Evolutionary conservation across 768 basidiomycete species (phyloP), one percentile per base, ranked within the genome.

Genomic region (Trametes punicea): DNA sequence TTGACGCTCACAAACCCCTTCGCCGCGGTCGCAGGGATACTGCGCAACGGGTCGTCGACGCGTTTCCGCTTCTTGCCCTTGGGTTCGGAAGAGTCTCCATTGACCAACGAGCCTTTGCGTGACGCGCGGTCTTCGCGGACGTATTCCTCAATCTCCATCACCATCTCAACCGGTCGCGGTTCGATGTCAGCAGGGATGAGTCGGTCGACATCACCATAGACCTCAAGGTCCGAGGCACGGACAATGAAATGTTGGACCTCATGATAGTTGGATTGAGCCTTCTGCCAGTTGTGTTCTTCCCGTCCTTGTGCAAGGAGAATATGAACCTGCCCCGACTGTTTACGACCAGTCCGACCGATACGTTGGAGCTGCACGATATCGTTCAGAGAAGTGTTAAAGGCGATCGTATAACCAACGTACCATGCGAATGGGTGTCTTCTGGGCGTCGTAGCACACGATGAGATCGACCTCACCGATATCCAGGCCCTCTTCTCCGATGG

Each of bases 391-490:
- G 11, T 21, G 4, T 25, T 9, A 1, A 39, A 33, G 4, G 15
- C 8, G 39, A 4, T 1, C 26, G 39, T 15, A 27, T 31, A 21
- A 60, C 2, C 10, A 29, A 11, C 84, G 48, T 69, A 96, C 96
- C 89, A 97, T 93, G 55, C 95, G 91, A 59, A 98, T 94, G 1
- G 95, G 89, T 0, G 92, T 92, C 75, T 96, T 97, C 65, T 95
- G 92, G 23, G 94, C 87, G 62, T 99, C 97, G 69, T 98, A 99
- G 65, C 95, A 98, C 45, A 98, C 76, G 53, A 98, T 96, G 66
- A 94, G 77, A 68, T 99, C 97, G 15, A 99, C 87, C 69, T 97
- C 95, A 29, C 97, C 97, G 52, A 99, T 99, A 69, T 99, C 97
- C 16, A 99, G 77, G 55, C 97, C 97, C 71, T 99, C 97, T 72